phyloP scores from a whole-genome alignment of 306 rosid genomes.

The Pterocarpus macrocarpus region DNA sequence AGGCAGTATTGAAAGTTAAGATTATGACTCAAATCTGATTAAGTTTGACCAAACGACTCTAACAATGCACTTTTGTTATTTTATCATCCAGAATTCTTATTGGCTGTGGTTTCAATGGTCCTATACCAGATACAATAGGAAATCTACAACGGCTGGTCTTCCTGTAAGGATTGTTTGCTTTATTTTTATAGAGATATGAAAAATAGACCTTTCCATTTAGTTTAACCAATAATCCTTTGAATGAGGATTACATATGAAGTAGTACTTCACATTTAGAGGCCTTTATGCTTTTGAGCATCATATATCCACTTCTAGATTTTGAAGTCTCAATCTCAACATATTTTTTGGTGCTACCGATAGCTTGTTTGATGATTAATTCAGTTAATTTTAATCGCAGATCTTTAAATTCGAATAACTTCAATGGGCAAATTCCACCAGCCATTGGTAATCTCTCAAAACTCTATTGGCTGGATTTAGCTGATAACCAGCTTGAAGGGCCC shows the following conservation, averaged over 20 bases:
- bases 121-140: conserved; percentile 73
- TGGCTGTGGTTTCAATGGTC: conserved; percentile 71
- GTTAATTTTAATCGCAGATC: conserved; percentile 52
- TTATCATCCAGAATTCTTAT: conserved; percentile 61
- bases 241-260: neutral
- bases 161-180: conserved; percentile 60
- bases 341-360: conserved; percentile 13
- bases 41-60: conserved; percentile 41
- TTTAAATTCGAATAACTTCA: conserved; percentile 56
- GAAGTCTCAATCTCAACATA: neutral
- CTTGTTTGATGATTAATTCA: conserved; percentile 16
- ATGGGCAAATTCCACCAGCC: conserved; percentile 53
- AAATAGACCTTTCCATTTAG: conserved; percentile 15
- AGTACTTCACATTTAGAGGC: conserved; percentile 24
- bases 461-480: conserved; percentile 57
- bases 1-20: conserved; percentile 35
- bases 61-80: conserved; percentile 31
- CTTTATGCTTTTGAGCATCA: conserved; percentile 6
- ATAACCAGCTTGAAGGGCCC: conserved; percentile 55
- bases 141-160: conserved; percentile 56
- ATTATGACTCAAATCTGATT: conserved; percentile 9
- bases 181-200: neutral
- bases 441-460: conserved; percentile 61
- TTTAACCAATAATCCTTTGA: neutral
- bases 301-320: conserved; percentile 4